Evolutionary conservation across 176 grass and related monocot genomes (phyloP).

Genomic region (Pontederia crassipes): DNA sequence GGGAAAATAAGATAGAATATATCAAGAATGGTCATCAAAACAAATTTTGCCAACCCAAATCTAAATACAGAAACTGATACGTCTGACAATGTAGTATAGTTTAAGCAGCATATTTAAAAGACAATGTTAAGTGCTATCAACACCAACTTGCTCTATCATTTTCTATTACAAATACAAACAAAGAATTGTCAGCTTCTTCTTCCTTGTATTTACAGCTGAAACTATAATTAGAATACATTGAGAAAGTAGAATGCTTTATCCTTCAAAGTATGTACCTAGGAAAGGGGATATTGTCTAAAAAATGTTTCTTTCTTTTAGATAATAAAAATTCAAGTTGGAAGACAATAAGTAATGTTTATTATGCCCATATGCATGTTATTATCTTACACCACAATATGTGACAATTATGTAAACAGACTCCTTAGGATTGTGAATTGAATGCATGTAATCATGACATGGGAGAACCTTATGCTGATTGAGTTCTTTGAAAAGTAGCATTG

Average conservation of each 20-base stretch:
- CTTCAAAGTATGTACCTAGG: too few species aligned
- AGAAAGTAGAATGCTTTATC: too few species aligned
- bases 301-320: too few species aligned
- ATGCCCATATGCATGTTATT: too few species aligned
- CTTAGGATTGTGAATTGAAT: not conserved
- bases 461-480: conserved; percentile 8
- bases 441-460: not conserved
- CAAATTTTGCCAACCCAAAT: not conserved
- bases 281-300: too few species aligned
- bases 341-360: too few species aligned
- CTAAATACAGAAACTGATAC: not conserved
- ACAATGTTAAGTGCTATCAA: not conserved
- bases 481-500: conserved; percentile 9
- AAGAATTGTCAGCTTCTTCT: too few species aligned
- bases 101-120: not conserved
- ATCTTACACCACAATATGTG: not conserved
- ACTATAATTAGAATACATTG: too few species aligned
- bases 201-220: too few species aligned
- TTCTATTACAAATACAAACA: not conserved
- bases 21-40: conserved; percentile 12
- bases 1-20: conserved; percentile 22
- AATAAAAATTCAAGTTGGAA: too few species aligned
- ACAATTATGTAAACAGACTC: not conserved
- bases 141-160: not conserved
- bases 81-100: not conserved